Percentiles rank a stretch among this genome's conserved stretches.
Evolutionary conservation across 345 rosid genomes (phyloP).

Genomic region (Mangifera indica): DNA sequence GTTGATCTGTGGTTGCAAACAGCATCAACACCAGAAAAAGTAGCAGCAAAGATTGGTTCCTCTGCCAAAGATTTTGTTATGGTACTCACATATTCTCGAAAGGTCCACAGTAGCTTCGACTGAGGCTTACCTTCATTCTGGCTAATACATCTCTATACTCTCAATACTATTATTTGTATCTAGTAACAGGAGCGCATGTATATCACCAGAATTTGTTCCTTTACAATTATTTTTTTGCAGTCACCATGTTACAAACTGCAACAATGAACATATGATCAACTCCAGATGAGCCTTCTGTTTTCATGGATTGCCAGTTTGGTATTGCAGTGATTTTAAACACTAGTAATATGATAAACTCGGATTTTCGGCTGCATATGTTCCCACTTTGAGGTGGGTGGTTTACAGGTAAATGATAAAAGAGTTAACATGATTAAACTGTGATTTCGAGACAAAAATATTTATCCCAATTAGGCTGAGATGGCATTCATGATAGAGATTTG

Average conservation of each 20-base stretch:
- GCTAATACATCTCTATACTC: background rate
- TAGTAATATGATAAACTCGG: background rate
- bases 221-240: background rate
- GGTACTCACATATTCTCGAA: constrained; percentile 72
- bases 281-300: background rate
- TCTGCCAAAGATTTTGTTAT: constrained; percentile 79
- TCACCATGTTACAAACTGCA: background rate
- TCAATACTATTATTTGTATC: background rate
- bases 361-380: background rate
- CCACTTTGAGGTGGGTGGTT: too few species aligned
- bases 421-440: too few species aligned
- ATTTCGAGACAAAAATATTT: too few species aligned
- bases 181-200: background rate
- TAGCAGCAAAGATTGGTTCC: constrained; percentile 57
- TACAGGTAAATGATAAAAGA: too few species aligned
- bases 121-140: background rate
- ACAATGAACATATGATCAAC: background rate
- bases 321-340: constrained; percentile 4
- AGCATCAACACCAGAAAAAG: constrained; percentile 45
- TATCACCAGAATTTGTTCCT: constrained; percentile 5
- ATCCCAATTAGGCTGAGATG: too few species aligned
- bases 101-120: constrained; percentile 24
- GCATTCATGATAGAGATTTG: too few species aligned
- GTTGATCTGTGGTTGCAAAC: constrained; percentile 70
- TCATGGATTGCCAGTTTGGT: background rate